Evolutionary conservation across 2,329 filamentous ascomycete genomes (phyloP).

Genomic region (Xylaria hypoxylon): DNA sequence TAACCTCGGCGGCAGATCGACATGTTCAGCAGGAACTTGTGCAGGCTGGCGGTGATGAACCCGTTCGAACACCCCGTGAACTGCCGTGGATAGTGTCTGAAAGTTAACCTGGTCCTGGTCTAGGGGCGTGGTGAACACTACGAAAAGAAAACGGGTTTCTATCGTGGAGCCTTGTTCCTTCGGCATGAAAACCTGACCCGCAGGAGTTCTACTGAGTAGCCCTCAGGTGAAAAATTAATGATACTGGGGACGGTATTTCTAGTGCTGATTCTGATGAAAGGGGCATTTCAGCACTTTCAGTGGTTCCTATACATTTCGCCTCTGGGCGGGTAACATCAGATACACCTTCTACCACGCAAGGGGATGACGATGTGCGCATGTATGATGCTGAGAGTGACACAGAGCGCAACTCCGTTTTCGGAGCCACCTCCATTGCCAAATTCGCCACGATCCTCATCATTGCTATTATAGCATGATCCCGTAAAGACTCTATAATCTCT

Average conservation of each 20-base stretch:
- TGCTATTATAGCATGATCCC: neutral
- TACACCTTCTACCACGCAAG: neutral
- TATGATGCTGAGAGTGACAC: neutral
- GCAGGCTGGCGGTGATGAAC: neutral
- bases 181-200: neutral
- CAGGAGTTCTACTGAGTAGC: neutral
- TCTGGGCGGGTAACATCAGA: neutral
- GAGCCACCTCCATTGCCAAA: neutral
- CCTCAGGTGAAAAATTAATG: neutral
- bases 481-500: neutral
- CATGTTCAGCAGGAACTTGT: neutral
- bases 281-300: neutral
- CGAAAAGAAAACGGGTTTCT: neutral
- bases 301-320: no score
- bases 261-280: neutral
- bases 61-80: neutral
- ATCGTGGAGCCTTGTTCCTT: neutral
- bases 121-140: neutral
- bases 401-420: neutral
- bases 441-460: neutral
- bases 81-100: neutral
- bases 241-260: neutral
- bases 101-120: neutral
- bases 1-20: neutral
- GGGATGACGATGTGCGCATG: neutral